Conservation (phyloP, 768 basidiomycete species). For the Galerina marginata region DNA sequence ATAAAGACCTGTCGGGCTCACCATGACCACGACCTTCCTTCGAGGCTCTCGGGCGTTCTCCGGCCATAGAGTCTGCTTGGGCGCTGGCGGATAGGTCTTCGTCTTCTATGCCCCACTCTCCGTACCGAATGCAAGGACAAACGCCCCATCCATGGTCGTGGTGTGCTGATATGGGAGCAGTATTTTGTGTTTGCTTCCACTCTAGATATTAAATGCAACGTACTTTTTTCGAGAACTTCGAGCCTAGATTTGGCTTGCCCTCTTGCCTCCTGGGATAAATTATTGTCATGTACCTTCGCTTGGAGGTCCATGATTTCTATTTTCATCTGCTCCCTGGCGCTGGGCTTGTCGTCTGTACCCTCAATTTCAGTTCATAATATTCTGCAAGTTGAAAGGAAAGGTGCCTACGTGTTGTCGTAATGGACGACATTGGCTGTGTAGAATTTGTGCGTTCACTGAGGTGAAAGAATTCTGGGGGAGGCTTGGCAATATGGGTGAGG, state of each 20-base stretch:
- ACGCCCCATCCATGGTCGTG: neutral
- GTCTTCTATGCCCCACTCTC: too few relatives aligned
- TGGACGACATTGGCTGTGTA: too few relatives aligned
- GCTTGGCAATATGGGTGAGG: too few relatives aligned
- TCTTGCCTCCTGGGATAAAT: neutral
- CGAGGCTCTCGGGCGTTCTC: too few relatives aligned
- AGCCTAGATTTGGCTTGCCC: neutral
- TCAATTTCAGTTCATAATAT: neutral
- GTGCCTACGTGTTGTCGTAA: neutral
- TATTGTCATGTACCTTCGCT: neutral
- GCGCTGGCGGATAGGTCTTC: too few relatives aligned
- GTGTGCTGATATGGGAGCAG: neutral
- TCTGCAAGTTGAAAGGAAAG: neutral
- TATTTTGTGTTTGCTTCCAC: neutral
- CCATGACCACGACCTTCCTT: too few relatives aligned
- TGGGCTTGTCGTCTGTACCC: neutral
- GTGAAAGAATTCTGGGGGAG: too few relatives aligned
- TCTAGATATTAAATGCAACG: neutral
- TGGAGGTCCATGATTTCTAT: slow-evolving; percentile 1
- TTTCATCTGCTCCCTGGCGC: neutral
- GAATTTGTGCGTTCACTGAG: too few relatives aligned
- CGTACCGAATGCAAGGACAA: too few relatives aligned
- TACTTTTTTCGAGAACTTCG: slow-evolving; percentile 2
- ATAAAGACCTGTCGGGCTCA: too few relatives aligned
- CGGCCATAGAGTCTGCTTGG: too few relatives aligned